These are phyloP conservation scores for Lachnellula subtilissima DNA, from an alignment of 2,329 filamentous ascomycete genomes.

Conservation along the genomic window DNA sequence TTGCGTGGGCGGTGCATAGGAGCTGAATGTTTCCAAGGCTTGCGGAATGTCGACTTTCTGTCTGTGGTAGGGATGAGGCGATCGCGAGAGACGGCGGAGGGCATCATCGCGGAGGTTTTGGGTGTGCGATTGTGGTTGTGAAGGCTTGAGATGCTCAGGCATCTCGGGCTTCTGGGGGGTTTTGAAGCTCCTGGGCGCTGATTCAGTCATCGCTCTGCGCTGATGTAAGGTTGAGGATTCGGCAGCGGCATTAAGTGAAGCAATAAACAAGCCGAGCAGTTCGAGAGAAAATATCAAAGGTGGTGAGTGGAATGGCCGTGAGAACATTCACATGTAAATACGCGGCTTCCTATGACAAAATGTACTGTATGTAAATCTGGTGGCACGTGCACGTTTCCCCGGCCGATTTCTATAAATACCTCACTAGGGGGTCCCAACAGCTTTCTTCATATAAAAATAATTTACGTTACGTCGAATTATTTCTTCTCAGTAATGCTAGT, in stretches of 20 bases:
- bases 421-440: no score
- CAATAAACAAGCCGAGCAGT: background rate
- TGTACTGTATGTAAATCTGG: no score
- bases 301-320: background rate
- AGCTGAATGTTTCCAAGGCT: conserved; percentile 38
- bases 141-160: conserved; percentile 23
- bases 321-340: conserved; percentile 20
- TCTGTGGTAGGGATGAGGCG: conserved; percentile 64
- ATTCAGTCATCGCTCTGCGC: conserved; percentile 19
- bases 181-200: conserved; percentile 13
- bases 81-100: conserved; percentile 39
- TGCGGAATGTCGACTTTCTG: conserved; percentile 52
- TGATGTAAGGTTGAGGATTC: background rate
- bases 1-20: conserved; percentile 19
- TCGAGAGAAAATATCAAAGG: background rate
- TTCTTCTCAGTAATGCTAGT: no score
- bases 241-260: background rate
- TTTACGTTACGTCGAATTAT: no score
- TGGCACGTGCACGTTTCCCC: no score
- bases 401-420: no score
- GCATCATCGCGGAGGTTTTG: conserved; percentile 23
- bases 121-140: conserved; percentile 17
- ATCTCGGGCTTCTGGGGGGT: conserved; percentile 18
- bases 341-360: no score
- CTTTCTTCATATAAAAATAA: no score